Evolutionary conservation across 805 yeast genomes (phyloP).

Genomic region (Saturnispora sekii): DNA sequence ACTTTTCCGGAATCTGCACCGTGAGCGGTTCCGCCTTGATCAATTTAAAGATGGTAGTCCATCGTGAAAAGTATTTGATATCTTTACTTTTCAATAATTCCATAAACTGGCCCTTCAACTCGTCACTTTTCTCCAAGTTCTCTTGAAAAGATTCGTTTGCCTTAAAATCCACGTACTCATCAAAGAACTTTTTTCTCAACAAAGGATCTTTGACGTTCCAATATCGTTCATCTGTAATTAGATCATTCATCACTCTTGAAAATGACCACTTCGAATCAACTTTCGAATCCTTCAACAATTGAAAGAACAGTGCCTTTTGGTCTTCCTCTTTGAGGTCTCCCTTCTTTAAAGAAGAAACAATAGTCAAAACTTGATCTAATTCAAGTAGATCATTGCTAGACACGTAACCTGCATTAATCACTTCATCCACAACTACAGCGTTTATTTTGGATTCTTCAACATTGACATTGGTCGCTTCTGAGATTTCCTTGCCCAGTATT

Average conservation of each 20-base stretch:
- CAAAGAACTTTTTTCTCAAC: constrained; percentile 51
- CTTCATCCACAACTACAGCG: not conserved
- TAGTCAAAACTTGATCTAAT: no score
- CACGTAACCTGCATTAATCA: not conserved
- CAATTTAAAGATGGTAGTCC: constrained; percentile 47
- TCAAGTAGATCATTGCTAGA: not conserved
- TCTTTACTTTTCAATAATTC: constrained; percentile 35
- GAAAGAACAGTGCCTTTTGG: constrained; percentile 34
- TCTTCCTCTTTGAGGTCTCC: not conserved
- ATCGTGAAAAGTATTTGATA: constrained; percentile 48
- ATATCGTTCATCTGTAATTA: constrained; percentile 52
- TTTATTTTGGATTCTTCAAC: not conserved
- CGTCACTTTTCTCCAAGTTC: constrained; percentile 43
- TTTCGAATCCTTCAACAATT: constrained; percentile 41
- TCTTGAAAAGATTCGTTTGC: constrained; percentile 42
- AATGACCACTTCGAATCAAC: constrained; percentile 77
- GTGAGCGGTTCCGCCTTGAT: constrained; percentile 62
- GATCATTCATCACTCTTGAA: constrained; percentile 47
- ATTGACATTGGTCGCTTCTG: not conserved
- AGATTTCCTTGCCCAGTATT: constrained; percentile 3
- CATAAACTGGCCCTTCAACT: constrained; percentile 45
- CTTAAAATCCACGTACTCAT: constrained; percentile 47
- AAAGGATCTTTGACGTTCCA: constrained; percentile 59
- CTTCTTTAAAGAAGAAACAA: no score
- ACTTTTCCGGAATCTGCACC: constrained; percentile 47